Evolutionary conservation across 2,329 filamentous ascomycete genomes (phyloP).

Genomic region (Aspergillus sp.): DNA sequence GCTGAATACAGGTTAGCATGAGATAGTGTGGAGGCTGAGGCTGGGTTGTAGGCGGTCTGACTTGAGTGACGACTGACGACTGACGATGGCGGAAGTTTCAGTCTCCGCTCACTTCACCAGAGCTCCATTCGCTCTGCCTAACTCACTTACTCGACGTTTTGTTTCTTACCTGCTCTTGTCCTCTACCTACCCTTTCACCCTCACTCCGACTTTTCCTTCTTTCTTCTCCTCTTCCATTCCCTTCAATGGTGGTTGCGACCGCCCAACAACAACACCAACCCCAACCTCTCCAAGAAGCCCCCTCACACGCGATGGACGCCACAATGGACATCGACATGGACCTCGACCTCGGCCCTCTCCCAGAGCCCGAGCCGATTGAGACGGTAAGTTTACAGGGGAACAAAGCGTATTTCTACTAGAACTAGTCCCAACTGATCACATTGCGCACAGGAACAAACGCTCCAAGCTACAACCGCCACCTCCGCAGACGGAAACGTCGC

Average conservation of each 20-base stretch:
- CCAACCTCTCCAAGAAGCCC: not conserved
- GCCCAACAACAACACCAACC: not conserved
- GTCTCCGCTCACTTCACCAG: not conserved
- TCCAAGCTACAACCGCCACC: slow-evolving; percentile 7
- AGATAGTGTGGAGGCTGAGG: no score
- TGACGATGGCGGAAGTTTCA: slow-evolving; percentile 8
- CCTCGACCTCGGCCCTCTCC: slow-evolving; percentile 56
- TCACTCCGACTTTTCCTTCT: not conserved
- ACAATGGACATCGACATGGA: slow-evolving; percentile 74
- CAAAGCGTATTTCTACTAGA: not conserved
- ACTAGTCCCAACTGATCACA: not conserved
- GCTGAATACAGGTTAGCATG: no score
- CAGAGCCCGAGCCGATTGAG: slow-evolving; percentile 37
- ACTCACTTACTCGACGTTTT: not conserved
- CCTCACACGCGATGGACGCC: slow-evolving; percentile 27
- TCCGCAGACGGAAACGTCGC: slow-evolving; percentile 20
- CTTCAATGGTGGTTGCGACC: slow-evolving; percentile 6
- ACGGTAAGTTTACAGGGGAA: slow-evolving; percentile 25
- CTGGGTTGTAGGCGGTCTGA: slow-evolving; percentile 2
- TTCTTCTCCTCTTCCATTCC: not conserved
- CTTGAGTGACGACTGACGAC: no score
- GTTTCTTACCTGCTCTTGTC: not conserved
- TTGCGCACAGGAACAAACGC: slow-evolving; percentile 24
- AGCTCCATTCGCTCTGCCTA: slow-evolving; percentile 1
- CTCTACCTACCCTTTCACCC: not conserved